These are phyloP conservation scores for Striga hermonthica DNA, from an alignment of 305 asterid species.

Conservation along the genomic window DNA sequence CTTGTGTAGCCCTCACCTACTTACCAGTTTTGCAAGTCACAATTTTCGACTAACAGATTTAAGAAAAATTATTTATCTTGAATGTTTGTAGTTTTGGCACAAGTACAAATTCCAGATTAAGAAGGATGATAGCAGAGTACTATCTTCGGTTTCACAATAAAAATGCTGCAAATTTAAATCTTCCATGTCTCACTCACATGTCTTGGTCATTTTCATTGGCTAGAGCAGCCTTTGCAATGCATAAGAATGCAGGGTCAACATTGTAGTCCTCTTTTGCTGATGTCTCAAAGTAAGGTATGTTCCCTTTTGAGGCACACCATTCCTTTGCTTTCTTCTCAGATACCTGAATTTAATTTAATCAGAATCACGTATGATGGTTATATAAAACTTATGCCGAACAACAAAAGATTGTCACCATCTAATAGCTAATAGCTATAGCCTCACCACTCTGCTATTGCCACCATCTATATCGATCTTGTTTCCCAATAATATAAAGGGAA, in stretches of 20 bases:
- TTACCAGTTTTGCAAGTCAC: not conserved
- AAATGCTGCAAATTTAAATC: slow-evolving; percentile 13
- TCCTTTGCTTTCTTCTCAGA: slow-evolving; percentile 91
- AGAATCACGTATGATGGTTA: slow-evolving; percentile 20
- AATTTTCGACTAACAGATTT: not conserved
- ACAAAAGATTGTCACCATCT: slow-evolving; percentile 1
- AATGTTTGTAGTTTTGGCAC: slow-evolving; percentile 11
- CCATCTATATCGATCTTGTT: slow-evolving; percentile 96
- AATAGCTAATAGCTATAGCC: no score
- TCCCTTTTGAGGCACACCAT: slow-evolving; percentile 98
- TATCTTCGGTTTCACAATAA: not conserved
- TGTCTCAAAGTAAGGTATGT: slow-evolving; percentile 93
- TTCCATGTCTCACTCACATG: slow-evolving; percentile 36
- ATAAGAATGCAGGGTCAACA: slow-evolving; percentile 85
- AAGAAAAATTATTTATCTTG: slow-evolving; percentile 7
- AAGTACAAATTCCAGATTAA: not conserved
- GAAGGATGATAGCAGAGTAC: slow-evolving; percentile 13
- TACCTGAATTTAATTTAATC: slow-evolving; percentile 48
- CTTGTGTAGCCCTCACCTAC: not conserved
- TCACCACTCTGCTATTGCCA: slow-evolving; percentile 97
- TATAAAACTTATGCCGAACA: slow-evolving; percentile 14
- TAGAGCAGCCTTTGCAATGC: slow-evolving; percentile 83
- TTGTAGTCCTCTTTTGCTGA: slow-evolving; percentile 96
- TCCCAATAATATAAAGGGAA: slow-evolving; percentile 89
- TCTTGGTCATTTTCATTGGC: slow-evolving; percentile 91